These are phyloP conservation scores for Fusarium musae DNA, from an alignment of 2,329 filamentous ascomycete species.

Conservation along the genomic window DNA sequence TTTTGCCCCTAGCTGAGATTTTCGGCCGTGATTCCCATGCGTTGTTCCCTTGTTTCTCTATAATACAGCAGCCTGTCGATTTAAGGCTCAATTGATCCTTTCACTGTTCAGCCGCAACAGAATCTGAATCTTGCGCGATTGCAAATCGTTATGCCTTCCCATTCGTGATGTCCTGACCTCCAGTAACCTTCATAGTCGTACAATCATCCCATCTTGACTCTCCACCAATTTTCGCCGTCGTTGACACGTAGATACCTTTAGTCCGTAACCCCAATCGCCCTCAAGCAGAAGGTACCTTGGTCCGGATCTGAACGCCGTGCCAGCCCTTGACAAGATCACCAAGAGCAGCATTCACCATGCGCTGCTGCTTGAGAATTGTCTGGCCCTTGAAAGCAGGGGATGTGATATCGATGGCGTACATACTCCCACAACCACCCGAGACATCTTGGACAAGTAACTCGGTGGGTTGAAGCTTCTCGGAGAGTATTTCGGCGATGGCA, in stretches of 20 bases:
- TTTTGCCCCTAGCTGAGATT: background rate
- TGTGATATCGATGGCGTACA: conserved; percentile 86
- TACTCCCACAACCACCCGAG: conserved; percentile 84
- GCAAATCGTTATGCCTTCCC: background rate
- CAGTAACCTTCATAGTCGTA: conserved; percentile 9
- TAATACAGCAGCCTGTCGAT: background rate
- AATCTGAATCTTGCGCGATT: background rate
- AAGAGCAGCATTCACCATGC: conserved; percentile 80
- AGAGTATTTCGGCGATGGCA: conserved; percentile 66
- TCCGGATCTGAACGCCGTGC: conserved; percentile 86
- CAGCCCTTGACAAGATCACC: conserved; percentile 81
- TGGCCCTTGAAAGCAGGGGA: conserved; percentile 77
- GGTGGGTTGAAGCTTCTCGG: conserved; percentile 61
- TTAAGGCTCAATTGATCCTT: background rate
- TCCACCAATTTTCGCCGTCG: background rate
- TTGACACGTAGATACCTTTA: too few relatives aligned
- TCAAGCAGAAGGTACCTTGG: conserved; percentile 58
- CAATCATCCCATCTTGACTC: background rate
- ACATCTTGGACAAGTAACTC: conserved; percentile 78
- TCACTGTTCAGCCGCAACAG: background rate
- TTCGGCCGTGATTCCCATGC: background rate
- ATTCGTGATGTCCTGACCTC: background rate
- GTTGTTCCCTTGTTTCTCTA: background rate
- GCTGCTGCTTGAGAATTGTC: conserved; percentile 82
- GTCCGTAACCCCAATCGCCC: too few relatives aligned